These are phyloP conservation scores for Cenchrus americanus DNA, from an alignment of 176 grass and related monocot genomes.

Conservation along the genomic window DNA sequence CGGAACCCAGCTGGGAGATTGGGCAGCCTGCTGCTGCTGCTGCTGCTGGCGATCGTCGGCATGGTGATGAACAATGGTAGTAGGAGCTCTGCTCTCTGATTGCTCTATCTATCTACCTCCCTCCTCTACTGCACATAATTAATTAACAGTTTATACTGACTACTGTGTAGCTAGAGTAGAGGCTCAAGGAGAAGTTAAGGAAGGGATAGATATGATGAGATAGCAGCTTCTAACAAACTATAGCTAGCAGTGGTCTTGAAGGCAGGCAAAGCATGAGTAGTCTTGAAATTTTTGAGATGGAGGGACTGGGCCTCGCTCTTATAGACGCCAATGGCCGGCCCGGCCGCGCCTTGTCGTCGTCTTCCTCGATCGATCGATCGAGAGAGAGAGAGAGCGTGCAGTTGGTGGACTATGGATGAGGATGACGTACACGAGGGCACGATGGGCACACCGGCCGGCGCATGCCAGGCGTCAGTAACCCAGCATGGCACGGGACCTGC, in stretches of 20 bases:
- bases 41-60: background rate
- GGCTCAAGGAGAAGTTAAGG: no score
- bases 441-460: no score
- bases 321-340: slow-evolving; percentile 6
- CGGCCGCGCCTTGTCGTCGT: no score
- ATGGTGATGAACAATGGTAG: background rate
- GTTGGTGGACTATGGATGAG: slow-evolving; percentile 29
- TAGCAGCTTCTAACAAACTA: no score
- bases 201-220: no score
- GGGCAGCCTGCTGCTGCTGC: background rate
- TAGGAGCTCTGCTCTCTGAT: background rate
- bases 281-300: slow-evolving; percentile 62
- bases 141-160: background rate
- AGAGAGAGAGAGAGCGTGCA: no score
- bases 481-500: no score
- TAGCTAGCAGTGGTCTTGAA: no score
- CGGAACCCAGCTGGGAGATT: slow-evolving; percentile 81
- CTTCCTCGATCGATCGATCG: no score
- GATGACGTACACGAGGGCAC: background rate
- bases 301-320: slow-evolving; percentile 25
- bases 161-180: background rate
- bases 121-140: no score
- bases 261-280: background rate
- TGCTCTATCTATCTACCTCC: background rate
- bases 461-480: no score